Evolutionary conservation across 768 basidiomycete genomes (phyloP).

Genomic region (Lentinula lateritia): DNA sequence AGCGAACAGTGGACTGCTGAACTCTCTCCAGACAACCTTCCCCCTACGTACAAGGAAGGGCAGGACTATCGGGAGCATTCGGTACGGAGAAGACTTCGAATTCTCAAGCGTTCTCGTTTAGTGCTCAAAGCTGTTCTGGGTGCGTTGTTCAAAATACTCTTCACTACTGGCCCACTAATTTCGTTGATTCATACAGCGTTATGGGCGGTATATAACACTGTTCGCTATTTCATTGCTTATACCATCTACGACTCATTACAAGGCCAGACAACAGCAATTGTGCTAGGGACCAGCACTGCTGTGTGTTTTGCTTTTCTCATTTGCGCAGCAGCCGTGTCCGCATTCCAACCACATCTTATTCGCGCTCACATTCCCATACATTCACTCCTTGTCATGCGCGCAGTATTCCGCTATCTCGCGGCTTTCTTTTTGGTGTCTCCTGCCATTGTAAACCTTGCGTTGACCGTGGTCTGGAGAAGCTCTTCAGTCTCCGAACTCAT

Average conservation of each 20-base stretch:
- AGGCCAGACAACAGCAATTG: slow-evolving; percentile 40
- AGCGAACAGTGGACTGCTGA: slow-evolving; percentile 21
- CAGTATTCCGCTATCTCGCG: slow-evolving; percentile 34
- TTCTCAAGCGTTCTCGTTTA: slow-evolving; percentile 22
- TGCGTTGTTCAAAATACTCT: slow-evolving; percentile 18
- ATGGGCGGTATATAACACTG: slow-evolving; percentile 58
- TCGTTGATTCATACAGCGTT: slow-evolving; percentile 26
- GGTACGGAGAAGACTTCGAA: slow-evolving; percentile 20
- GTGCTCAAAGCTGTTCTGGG: slow-evolving; percentile 31
- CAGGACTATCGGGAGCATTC: slow-evolving; percentile 19
- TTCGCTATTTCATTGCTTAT: slow-evolving; percentile 64
- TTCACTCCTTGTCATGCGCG: slow-evolving; percentile 23
- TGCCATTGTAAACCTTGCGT: slow-evolving; percentile 47
- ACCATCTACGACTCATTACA: slow-evolving; percentile 30
- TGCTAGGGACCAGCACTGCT: slow-evolving; percentile 42
- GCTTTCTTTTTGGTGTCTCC: slow-evolving; percentile 45
- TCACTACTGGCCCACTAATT: neutral
- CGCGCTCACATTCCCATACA: slow-evolving; percentile 23
- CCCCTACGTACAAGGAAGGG: slow-evolving; percentile 21
- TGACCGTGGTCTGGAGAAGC: slow-evolving; percentile 50
- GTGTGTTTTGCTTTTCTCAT: slow-evolving; percentile 34
- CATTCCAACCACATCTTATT: slow-evolving; percentile 33
- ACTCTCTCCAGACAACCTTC: slow-evolving; percentile 22
- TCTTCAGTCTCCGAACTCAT: slow-evolving; percentile 29
- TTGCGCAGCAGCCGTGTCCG: slow-evolving; percentile 31